Conservation (phyloP, 495 filamentous ascomycete genomes). For the Staphylotrichum tortipilum region DNA sequence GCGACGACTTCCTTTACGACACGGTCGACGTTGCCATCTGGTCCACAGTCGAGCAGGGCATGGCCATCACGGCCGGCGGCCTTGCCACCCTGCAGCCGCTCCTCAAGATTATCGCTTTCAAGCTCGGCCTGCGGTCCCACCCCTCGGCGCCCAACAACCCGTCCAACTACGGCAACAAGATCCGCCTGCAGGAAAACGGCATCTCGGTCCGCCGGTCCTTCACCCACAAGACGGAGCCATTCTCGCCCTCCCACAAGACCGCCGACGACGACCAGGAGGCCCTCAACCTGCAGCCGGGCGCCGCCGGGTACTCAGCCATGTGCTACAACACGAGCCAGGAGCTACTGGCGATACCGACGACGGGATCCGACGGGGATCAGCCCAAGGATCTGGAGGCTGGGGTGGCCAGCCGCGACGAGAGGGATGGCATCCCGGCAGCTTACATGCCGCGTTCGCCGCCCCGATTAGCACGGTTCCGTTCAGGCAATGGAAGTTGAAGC, state of each 20-base stretch:
- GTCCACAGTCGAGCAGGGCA: constrained; percentile 27
- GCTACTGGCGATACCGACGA: not conserved
- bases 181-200: not conserved
- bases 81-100: constrained; percentile 30
- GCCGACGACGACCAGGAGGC: not conserved
- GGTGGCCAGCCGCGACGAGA: not conserved
- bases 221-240: not conserved
- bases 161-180: not conserved
- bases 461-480: too few species aligned
- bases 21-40: constrained; percentile 27
- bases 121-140: constrained; percentile 2
- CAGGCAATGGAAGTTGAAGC: too few species aligned
- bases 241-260: not conserved
- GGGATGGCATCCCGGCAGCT: not conserved
- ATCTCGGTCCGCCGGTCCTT: constrained; percentile 10
- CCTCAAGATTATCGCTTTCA: constrained; percentile 7
- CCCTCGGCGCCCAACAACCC: not conserved
- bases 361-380: not conserved
- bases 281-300: constrained; percentile 4
- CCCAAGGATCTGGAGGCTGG: not conserved
- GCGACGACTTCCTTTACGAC: constrained; percentile 24
- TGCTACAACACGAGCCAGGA: constrained; percentile 14
- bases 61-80: constrained; percentile 26
- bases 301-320: constrained; percentile 3
- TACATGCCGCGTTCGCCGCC: too few species aligned